These are phyloP conservation scores for Cucurbita ficifolia DNA, from an alignment of 306 rosid species.

Conservation along the genomic window DNA sequence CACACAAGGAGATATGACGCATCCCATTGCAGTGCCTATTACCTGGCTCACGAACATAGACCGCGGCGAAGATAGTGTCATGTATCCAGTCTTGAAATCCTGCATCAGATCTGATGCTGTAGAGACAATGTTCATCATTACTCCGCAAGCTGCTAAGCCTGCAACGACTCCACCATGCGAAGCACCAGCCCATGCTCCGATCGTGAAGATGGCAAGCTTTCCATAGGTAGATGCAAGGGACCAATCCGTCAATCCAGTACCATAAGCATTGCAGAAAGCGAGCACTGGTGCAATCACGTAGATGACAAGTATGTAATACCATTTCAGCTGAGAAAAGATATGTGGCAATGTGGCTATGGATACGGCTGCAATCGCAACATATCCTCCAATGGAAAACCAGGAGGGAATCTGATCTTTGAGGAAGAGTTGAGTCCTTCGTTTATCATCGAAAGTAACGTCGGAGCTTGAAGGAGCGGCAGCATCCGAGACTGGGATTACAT, in stretches of 20 bases:
- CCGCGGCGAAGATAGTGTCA: constrained; percentile 74
- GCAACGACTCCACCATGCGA: constrained; percentile 71
- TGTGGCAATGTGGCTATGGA: constrained; percentile 55
- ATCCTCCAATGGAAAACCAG: constrained; percentile 77
- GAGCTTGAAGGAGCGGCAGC: constrained; percentile 17
- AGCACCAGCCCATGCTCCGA: constrained; percentile 57
- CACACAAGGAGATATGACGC: constrained; percentile 84
- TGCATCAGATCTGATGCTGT: constrained; percentile 97
- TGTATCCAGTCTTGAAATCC: constrained; percentile 95
- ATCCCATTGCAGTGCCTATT: constrained; percentile 88
- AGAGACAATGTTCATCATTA: constrained; percentile 85
- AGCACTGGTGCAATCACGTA: constrained; percentile 78
- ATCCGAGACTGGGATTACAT: not conserved
- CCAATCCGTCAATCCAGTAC: constrained; percentile 78
- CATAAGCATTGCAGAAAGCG: constrained; percentile 92
- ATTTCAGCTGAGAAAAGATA: constrained; percentile 77
- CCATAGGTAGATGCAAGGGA: constrained; percentile 68
- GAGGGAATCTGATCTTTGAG: constrained; percentile 67
- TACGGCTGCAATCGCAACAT: constrained; percentile 54
- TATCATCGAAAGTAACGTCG: constrained; percentile 28
- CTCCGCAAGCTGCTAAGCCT: constrained; percentile 64
- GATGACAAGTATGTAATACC: constrained; percentile 70
- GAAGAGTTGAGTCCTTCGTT: constrained; percentile 48
- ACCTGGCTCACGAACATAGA: constrained; percentile 86
- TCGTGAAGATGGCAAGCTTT: constrained; percentile 72